phyloP scores from a whole-genome alignment of 306 rosid species.

The Cyclanthera cordifolia region DNA sequence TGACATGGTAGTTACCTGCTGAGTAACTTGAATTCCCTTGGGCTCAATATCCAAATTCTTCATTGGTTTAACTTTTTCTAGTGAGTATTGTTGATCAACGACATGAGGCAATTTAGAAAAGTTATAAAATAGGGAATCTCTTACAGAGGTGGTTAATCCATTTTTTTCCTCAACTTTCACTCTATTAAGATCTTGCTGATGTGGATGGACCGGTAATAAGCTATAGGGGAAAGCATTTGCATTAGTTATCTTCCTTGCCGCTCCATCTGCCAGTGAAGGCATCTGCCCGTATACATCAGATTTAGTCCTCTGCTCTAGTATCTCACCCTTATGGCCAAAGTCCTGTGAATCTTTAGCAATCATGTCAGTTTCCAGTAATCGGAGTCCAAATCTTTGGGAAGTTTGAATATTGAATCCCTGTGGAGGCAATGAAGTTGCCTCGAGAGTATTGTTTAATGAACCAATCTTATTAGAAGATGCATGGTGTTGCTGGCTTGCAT shows the following conservation, averaged over 20 bases:
- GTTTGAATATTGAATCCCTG: slow-evolving; percentile 19
- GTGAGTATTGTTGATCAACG: slow-evolving; percentile 21
- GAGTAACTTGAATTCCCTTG: slow-evolving; percentile 20
- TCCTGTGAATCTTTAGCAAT: slow-evolving; percentile 25
- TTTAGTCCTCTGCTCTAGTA: slow-evolving; percentile 14
- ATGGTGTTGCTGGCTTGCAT: slow-evolving; percentile 20
- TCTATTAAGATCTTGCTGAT: slow-evolving; percentile 25
- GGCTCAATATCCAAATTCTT: slow-evolving; percentile 28
- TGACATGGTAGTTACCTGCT: slow-evolving; percentile 16
- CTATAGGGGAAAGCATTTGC: slow-evolving; percentile 24
- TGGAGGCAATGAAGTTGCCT: slow-evolving; percentile 16
- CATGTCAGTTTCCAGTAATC: slow-evolving; percentile 14
- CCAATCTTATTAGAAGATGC: slow-evolving; percentile 14
- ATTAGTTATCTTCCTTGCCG: slow-evolving; percentile 23
- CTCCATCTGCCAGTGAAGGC: slow-evolving; percentile 15
- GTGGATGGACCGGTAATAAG: slow-evolving; percentile 18
- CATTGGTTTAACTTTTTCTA: slow-evolving; percentile 20
- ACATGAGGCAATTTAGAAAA: slow-evolving; percentile 21
- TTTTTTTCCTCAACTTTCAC: slow-evolving; percentile 14
- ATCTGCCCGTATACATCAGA: slow-evolving; percentile 12
- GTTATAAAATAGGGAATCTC: slow-evolving; percentile 17
- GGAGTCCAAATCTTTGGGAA: slow-evolving; percentile 21
- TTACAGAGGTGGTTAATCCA: slow-evolving; percentile 16
- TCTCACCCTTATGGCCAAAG: slow-evolving; percentile 17
- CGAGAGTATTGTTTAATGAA: slow-evolving; percentile 20